A percentile compares a stretch with the other conserved stretches of the same genome.
phyloP scores from a whole-genome alignment of 345 rosid genomes.

The Angophora floribunda region DNA sequence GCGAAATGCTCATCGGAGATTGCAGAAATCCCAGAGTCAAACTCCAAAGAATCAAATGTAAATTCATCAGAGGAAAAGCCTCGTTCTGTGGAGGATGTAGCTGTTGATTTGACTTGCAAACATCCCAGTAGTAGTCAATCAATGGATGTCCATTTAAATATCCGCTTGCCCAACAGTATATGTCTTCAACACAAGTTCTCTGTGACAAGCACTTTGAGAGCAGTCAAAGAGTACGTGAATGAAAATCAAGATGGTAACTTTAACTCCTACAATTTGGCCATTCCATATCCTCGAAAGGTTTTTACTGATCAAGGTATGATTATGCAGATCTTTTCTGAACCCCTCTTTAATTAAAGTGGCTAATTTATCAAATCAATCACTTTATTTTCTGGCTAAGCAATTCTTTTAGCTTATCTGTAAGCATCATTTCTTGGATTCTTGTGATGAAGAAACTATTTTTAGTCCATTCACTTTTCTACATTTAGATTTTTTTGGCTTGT shows the following conservation, averaged over 20 bases:
- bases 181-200: conserved; percentile 70
- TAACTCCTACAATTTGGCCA: conserved; percentile 63
- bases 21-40: neutral
- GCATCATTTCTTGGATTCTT: neutral
- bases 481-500: neutral
- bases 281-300: conserved; percentile 84
- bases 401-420: neutral
- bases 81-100: conserved; percentile 4
- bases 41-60: conserved; percentile 3
- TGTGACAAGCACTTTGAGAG: conserved; percentile 38
- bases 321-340: neutral
- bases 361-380: neutral
- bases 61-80: conserved; percentile 8
- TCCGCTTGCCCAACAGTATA: conserved; percentile 58
- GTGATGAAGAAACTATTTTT: neutral
- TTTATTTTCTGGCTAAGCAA: neutral
- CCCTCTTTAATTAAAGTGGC: neutral
- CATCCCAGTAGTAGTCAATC: conserved; percentile 6
- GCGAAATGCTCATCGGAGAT: conserved; percentile 7
- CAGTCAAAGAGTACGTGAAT: conserved; percentile 68
- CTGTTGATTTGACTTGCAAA: neutral
- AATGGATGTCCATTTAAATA: conserved; percentile 61
- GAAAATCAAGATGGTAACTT: conserved; percentile 32
- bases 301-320: conserved; percentile 67
- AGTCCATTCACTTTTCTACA: neutral